Base-by-base conservation (phyloP, 2,329 filamentous ascomycete species). In the Lachnellula cervina region DNA sequence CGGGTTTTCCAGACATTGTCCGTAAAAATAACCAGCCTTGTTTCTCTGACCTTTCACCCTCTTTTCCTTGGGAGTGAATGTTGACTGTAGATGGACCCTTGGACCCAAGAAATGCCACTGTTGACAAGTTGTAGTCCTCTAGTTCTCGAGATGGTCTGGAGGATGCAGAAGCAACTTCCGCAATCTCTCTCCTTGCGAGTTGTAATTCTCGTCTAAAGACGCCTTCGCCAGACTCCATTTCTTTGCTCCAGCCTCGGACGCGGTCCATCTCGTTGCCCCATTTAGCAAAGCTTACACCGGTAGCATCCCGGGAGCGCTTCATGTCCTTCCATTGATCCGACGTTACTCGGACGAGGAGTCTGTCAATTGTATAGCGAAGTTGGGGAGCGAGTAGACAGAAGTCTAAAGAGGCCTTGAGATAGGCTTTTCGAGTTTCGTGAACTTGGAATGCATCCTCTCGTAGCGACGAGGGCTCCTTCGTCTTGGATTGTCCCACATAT, bases 391-490 rank as follows among this genome's bases (percentile, higher is more conserved):
- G 81, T 62, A 94, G 84, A 66, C 90, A 96, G 70, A 92, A 97
- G 71, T 99, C 94, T 82, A 99, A 86, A 14, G 90, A 92, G 1
- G 92, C 88, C 69, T 91, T 93, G 44, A 97, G 78, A 70, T 99
- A 99, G 34, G 86, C 83, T 68, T 94, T 95, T 56, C 93, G 84
- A 23, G 90, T 89, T 76, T 97, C 94, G 69, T 96, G 94, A 38
- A 97, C 83, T 69, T 94, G 87, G 67, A 99, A 99, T 0, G 94
- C 94, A 72, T 99, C 94, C 71, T 99, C 94, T 58, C 94, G 82
- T 54, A 99, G 77, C 1, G 91, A 83, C 0, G 91, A 97, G 0
- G 93, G 83, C 72, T 99, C 94, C 73, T 97, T 99, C 5, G 90
- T 87, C 76, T 97, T 97, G 62, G 86, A 88, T 72, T 97, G 91